Evolutionary conservation across 495 filamentous ascomycete species (phyloP).

Genomic region (Hypoxylon fragiforme): DNA sequence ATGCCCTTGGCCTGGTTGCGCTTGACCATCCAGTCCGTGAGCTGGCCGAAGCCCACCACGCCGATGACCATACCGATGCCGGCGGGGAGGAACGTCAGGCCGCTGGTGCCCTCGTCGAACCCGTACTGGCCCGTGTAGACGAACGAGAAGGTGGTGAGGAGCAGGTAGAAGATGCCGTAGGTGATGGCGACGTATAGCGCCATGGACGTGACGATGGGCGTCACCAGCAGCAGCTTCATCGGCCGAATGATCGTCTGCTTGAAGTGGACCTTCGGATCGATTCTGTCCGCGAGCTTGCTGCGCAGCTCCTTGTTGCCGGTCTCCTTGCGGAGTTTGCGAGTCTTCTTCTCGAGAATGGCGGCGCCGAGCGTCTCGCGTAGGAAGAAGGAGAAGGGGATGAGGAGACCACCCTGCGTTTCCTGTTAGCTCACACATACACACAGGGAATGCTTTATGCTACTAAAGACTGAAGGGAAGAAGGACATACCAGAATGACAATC

Average conservation of each 20-base stretch:
- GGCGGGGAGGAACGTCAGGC: conserved; percentile 57
- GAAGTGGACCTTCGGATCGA: conserved; percentile 48
- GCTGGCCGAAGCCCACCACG: conserved; percentile 39
- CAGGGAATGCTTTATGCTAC: too few species aligned
- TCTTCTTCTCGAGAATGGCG: conserved; percentile 61
- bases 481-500: conserved; percentile 42
- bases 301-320: conserved; percentile 61
- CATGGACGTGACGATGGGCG: conserved; percentile 67
- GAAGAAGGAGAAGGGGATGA: conserved; percentile 22
- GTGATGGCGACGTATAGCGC: conserved; percentile 73
- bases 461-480: too few species aligned
- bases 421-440: conserved; percentile 3
- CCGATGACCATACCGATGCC: conserved; percentile 50
- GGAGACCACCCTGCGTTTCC: conserved; percentile 10
- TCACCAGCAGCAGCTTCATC: conserved; percentile 58
- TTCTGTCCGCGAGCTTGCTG: conserved; percentile 41
- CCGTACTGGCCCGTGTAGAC: conserved; percentile 63
- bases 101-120: conserved; percentile 64
- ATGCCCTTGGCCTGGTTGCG: conserved; percentile 34
- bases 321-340: conserved; percentile 57
- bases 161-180: conserved; percentile 79
- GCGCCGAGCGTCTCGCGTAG: conserved; percentile 67
- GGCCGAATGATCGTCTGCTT: conserved; percentile 60
- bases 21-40: conserved; percentile 43
- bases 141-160: conserved; percentile 73